Percentiles rank a stretch among this genome's conserved stretches.
Conservation (phyloP, 169 alveolate genomes). For the Plasmodium billcollinsi region DNA sequence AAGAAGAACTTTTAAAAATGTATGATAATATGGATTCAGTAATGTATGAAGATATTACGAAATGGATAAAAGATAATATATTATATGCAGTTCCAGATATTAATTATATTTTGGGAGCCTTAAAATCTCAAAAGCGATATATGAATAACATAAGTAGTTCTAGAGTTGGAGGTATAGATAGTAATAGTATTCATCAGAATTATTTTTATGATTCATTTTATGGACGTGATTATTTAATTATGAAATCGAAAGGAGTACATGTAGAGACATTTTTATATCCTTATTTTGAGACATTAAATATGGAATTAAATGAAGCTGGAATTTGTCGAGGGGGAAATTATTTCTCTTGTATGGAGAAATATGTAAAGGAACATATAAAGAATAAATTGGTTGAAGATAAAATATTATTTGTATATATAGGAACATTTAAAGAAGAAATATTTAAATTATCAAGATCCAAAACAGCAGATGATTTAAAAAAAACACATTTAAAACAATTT, state of each 20-base stretch:
- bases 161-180: no score
- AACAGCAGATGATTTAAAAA: constrained; percentile 57
- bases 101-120: constrained; percentile 27
- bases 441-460: constrained; percentile 53
- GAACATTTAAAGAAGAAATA: constrained; percentile 55
- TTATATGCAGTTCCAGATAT: constrained; percentile 68
- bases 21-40: constrained; percentile 17
- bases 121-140: constrained; percentile 1
- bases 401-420: constrained; percentile 43
- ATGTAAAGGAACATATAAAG: constrained; percentile 7
- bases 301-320: constrained; percentile 32
- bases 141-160: no score
- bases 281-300: constrained; percentile 53
- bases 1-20: constrained; percentile 22
- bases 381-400: constrained; percentile 13
- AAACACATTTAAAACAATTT: constrained; percentile 47
- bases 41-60: constrained; percentile 22
- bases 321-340: constrained; percentile 26
- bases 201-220: constrained; percentile 49
- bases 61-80: constrained; percentile 37
- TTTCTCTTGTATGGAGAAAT: constrained; percentile 46
- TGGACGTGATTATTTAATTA: constrained; percentile 58
- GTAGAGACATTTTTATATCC: constrained; percentile 73
- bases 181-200: constrained; percentile 4
- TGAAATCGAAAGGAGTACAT: constrained; percentile 67